Evolutionary conservation across 768 basidiomycete genomes (phyloP), one percentile per base, ranked within the genome.

Genomic region (Cystobasidium tubakii): DNA sequence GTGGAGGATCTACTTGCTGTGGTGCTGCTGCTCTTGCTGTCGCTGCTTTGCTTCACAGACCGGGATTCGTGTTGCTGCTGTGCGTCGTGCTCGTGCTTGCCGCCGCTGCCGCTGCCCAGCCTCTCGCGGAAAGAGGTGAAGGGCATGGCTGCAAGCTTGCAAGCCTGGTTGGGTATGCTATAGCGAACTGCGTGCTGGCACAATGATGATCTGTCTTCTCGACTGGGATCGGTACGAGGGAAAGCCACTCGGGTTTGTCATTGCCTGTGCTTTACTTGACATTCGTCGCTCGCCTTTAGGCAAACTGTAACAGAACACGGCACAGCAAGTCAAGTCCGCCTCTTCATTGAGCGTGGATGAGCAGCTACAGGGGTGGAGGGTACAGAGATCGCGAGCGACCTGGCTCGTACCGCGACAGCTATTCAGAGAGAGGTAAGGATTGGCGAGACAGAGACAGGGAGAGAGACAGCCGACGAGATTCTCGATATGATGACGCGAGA

Each of bases 361-460:
- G 43, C 27, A 29, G 15, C 39, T 43, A 67, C 66, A 44, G 66
- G 19, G 43, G 46, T 27, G 29, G 46, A 67, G 43, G 43, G 7
- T 34, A 67, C 46, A 67, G 66, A 36, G 66, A 67, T 29, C 23
- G 66, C n/a, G 66, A 53, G 46, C 46, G 46, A n/a, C 46, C 46
- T 50, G 46, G 46, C 10, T 4, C 46, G 25, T 44, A 27, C 39
- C 34, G 34, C 4, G 63, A 65, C 21, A 17, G 34, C 63, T 27
- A 60, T 29, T 21, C 29, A 17, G 63, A 65, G 63, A 65, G 36
- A 65, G 63, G 21, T 31, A 53, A 43, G 23, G 66, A 53, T 31
- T 55, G 29, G 55, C 31, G 69, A 44, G 69, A 71, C 55, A 60
- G 69, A 55, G 50, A 54, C 21, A 70, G 66, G 54, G 66, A 70